Evolutionary conservation across 306 rosid genomes (phyloP), one percentile per base, ranked within the genome.

Genomic region (Betula pendula): DNA sequence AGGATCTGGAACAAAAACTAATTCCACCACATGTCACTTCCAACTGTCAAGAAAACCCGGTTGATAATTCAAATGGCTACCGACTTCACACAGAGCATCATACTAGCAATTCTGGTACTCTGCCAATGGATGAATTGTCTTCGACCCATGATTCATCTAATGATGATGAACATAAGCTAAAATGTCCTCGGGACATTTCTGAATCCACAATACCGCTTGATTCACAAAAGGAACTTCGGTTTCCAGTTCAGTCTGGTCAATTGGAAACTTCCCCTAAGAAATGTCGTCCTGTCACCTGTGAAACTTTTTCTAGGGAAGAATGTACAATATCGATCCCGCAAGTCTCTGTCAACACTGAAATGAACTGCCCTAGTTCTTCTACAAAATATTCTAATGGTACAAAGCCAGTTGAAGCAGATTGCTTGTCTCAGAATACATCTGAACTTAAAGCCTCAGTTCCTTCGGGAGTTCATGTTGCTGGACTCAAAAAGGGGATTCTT

Each of bases 401-500:
- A 58, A 84, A 66, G 68, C 70, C 76, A 31, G 71, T 52, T 65
- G 88, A 82, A 67, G 48, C 77, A 58, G 51, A 76, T 53, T 22
- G 75, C 67, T 80, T 59, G 33, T 62, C 20, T 75, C 80, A 72
- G 79, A 75, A 80, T 59, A 44, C 74, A 69, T 78, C 86, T 29
- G 71, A 52, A 52, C 68, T 8, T 31, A 80, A 74, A 33, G 67
- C 63, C 65, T 31, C 55, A 31, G 73, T 80, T 33, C 80, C 81
- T 65, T 69, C 78, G 4, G 73, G 38, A 53, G 31, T 22, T 75
- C 76, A 51, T 56, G 50, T 53, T 43, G 53, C 19, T 56, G 71
- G 79, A 24, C 31, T 33, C 74, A 73, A 20, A 74, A 89, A 82
- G 71, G 86, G 88, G 69, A 90, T 89, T 80, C 88, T 89, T 43